Conservation (phyloP, 2,329 filamentous ascomycete species). For the Chrysosporium keratinophilum region DNA sequence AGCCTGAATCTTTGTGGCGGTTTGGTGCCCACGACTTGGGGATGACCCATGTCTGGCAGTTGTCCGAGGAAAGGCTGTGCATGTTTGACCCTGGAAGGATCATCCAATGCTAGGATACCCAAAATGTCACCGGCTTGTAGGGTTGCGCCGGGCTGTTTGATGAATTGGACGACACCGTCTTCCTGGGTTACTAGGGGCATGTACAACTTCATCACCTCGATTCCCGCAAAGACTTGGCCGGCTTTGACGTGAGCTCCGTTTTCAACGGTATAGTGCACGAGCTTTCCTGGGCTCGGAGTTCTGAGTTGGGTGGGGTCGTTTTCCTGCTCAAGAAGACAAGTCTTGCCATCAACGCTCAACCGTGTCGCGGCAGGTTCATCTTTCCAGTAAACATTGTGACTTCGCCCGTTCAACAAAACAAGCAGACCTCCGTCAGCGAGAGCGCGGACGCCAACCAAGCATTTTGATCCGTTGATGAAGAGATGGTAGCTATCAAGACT, state of each 20-base stretch:
- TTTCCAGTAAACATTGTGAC: slow-evolving; percentile 99
- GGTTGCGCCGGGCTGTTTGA: slow-evolving; percentile 97
- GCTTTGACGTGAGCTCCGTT: slow-evolving; percentile 89
- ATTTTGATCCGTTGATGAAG: slow-evolving; percentile 98
- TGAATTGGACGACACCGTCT: slow-evolving; percentile 91
- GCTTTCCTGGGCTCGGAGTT: slow-evolving; percentile 89
- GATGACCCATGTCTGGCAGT: slow-evolving; percentile 74
- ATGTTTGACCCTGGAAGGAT: slow-evolving; percentile 92
- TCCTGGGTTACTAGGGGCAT: slow-evolving; percentile 95
- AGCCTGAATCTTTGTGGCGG: slow-evolving; percentile 76
- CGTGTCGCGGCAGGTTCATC: slow-evolving; percentile 94
- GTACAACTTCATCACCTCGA: slow-evolving; percentile 99
- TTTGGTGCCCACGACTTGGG: slow-evolving; percentile 82
- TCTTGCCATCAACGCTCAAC: slow-evolving; percentile 95
- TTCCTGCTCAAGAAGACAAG: slow-evolving; percentile 93
- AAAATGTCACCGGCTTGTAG: slow-evolving; percentile 96
- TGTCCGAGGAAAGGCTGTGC: slow-evolving; percentile 88
- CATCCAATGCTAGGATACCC: slow-evolving; percentile 90
- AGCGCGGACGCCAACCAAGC: slow-evolving; percentile 80
- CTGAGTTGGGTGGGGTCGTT: slow-evolving; percentile 96
- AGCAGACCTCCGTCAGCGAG: slow-evolving; percentile 90
- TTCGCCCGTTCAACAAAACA: slow-evolving; percentile 79
- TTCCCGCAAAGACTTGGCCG: slow-evolving; percentile 87
- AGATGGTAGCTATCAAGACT: slow-evolving; percentile 91
- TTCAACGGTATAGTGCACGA: slow-evolving; percentile 95